Base-by-base conservation (phyloP, 2,329 filamentous ascomycete species). In the Beauveria caledonica region DNA sequence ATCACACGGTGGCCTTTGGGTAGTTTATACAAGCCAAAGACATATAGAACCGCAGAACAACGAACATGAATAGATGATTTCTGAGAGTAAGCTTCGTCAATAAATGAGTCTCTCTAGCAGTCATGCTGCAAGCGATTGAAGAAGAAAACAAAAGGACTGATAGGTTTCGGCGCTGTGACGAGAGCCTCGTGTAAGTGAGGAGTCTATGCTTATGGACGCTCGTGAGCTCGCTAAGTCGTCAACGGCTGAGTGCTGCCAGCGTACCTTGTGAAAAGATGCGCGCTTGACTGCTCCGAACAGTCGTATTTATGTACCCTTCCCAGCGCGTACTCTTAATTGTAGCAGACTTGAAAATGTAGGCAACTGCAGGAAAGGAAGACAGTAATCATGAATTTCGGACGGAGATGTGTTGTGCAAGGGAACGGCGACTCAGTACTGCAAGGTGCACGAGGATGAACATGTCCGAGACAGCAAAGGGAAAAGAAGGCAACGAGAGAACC, bases 181-280 rank as follows among this genome's bases (percentile, higher is more conserved):
- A 15, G 33, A 45, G 29, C 6, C 8, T 6, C 21, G 23, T 33
- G 55, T 33, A 46, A 36, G 53, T 23, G 23, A 29, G 5, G 33
- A 5, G 33, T 69, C 67, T 53, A 70, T 65, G 62, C 63, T 65
- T 52, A 69, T 63, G 48, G 68, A 67, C 51, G 67, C 64, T 54
- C 70, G 64, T 5, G 67, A 67, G 62, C 62, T 63, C 27, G 60
- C 48, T 2, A 49, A n/a, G 48, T 25, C n/a, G 27, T 61, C 60
- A 9, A 53, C 13, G 27, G 8, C 17, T 5, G 36, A 23, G 17
- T 58, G 46, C 10, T 33, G 21, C 11, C 53, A 49, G 25, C 53
- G 40, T 8, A 54, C 54, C 60, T 54, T 61, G 29, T 9, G 33
- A 10, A 5, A 5, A 25, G 11, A 33, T 19, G 13, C 19, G 29